Evolutionary conservation across 331 rosid genomes (phyloP).

Genomic region (Pyrus hybrid): DNA sequence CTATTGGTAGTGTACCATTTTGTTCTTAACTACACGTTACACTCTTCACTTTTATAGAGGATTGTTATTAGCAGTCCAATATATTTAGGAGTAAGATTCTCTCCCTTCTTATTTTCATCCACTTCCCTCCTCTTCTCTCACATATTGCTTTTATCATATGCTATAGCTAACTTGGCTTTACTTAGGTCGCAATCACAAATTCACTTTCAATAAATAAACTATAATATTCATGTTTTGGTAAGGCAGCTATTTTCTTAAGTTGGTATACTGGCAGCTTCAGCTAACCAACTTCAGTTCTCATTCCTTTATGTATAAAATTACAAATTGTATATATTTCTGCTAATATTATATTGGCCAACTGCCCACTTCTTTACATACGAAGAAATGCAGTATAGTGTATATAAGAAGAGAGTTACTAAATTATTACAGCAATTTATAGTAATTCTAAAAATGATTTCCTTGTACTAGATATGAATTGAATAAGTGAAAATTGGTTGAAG

Average conservation of each 20-base stretch:
- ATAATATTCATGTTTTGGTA: conserved; percentile 27
- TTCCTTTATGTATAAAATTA: conserved; percentile 12
- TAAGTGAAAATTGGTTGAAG: conserved; percentile 8
- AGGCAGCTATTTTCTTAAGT: conserved; percentile 57
- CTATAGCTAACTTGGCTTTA: neutral
- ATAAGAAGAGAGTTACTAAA: neutral
- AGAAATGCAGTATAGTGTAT: neutral
- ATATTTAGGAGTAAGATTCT: no score
- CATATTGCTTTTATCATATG: no score
- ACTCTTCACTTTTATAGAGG: no score
- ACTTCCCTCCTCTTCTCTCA: no score
- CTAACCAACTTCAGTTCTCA: conserved; percentile 37
- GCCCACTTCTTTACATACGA: neutral
- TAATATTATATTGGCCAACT: neutral
- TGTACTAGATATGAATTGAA: neutral
- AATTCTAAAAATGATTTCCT: neutral
- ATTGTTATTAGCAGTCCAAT: neutral
- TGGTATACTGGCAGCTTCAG: conserved; percentile 57
- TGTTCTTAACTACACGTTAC: no score
- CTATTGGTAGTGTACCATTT: no score
- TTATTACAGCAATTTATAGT: neutral
- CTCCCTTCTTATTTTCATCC: no score
- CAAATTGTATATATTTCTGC: neutral
- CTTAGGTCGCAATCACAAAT: neutral
- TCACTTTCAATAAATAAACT: neutral